Percentiles rank a stretch among this genome's conserved stretches.
These are phyloP conservation scores for Trichoderma cornu-damae DNA, from an alignment of 2,329 filamentous ascomycete species.

Conservation along the genomic window DNA sequence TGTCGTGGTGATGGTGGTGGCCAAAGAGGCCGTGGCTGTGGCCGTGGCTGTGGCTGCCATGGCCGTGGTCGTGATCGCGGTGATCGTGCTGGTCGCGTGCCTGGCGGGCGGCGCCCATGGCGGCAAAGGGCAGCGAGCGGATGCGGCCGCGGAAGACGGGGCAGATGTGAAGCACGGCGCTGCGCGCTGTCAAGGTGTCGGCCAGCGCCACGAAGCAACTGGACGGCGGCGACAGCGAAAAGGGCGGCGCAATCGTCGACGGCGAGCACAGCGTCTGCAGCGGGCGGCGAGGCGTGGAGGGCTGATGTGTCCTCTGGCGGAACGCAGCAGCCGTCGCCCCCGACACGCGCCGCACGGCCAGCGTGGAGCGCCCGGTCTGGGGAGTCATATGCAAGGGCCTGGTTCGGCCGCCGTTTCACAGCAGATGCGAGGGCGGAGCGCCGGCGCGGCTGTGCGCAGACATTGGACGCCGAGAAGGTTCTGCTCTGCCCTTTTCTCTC, in stretches of 20 bases:
- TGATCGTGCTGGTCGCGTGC: slow-evolving; percentile 31
- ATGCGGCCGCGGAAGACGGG: slow-evolving; percentile 23
- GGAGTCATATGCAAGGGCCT: slow-evolving; percentile 17
- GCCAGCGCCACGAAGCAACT: slow-evolving; percentile 16
- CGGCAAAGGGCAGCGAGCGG: slow-evolving; percentile 23
- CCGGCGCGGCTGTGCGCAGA: not conserved
- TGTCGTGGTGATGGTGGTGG: slow-evolving; percentile 76
- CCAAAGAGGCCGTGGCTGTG: slow-evolving; percentile 47
- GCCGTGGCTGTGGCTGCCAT: slow-evolving; percentile 49
- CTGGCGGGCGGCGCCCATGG: slow-evolving; percentile 33
- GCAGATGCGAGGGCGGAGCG: not conserved
- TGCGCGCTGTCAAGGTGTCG: slow-evolving; percentile 13
- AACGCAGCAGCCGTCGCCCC: slow-evolving; percentile 22
- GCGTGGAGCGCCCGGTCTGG: slow-evolving; percentile 28
- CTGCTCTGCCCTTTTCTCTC: not conserved
- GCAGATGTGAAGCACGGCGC: slow-evolving; percentile 22
- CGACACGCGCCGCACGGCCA: slow-evolving; percentile 26
- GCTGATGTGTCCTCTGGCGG: slow-evolving; percentile 21
- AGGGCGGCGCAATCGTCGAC: slow-evolving; percentile 3
- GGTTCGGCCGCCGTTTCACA: slow-evolving; percentile 6
- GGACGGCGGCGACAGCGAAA: slow-evolving; percentile 15
- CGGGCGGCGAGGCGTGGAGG: not conserved
- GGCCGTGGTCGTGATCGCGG: slow-evolving; percentile 68
- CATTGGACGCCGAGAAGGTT: slow-evolving; percentile 2
- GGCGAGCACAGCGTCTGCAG: slow-evolving; percentile 15